These are phyloP conservation scores for Gaeumannomyces sp. DNA, from an alignment of 2,329 filamentous ascomycete genomes.

Conservation along the genomic window DNA sequence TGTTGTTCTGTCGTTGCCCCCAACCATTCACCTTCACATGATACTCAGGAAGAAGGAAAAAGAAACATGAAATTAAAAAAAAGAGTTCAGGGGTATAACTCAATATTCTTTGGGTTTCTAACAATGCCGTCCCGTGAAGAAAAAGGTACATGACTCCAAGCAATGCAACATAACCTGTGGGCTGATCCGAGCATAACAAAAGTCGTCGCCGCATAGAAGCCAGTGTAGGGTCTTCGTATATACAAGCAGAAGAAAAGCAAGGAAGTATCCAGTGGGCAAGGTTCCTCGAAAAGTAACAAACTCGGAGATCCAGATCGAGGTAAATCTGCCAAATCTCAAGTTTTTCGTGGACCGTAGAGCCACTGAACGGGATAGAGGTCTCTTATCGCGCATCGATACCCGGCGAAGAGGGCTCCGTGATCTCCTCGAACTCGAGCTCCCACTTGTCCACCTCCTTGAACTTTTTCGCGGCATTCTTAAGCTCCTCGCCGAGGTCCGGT, in stretches of 20 bases:
- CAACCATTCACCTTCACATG: not conserved
- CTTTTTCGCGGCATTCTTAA: conserved; percentile 54
- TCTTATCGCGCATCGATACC: conserved; percentile 14
- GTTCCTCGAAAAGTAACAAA: not conserved
- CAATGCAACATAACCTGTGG: not conserved
- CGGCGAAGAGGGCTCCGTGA: conserved; percentile 50
- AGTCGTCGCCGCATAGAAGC: not conserved
- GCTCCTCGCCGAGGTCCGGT: conserved; percentile 41
- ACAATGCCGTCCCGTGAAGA: not conserved
- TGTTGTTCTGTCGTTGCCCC: not conserved
- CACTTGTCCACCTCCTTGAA: conserved; percentile 65
- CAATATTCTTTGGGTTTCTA: not conserved
- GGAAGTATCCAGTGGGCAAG: not conserved
- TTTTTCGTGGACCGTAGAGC: not conserved
- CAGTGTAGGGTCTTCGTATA: not conserved
- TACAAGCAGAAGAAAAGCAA: not conserved
- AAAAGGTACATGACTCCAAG: not conserved
- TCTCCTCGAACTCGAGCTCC: conserved; percentile 62
- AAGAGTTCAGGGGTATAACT: not conserved
- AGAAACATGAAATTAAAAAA: not conserved
- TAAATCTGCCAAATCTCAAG: not conserved
- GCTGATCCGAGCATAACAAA: not conserved
- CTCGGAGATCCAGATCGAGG: not conserved
- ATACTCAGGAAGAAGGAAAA: not conserved
- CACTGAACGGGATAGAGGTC: no score